Percentiles rank a stretch among this genome's conserved stretches.
phyloP scores from a whole-genome alignment of 2,329 filamentous ascomycete species.

The Pyrenophora tritici-repentis region DNA sequence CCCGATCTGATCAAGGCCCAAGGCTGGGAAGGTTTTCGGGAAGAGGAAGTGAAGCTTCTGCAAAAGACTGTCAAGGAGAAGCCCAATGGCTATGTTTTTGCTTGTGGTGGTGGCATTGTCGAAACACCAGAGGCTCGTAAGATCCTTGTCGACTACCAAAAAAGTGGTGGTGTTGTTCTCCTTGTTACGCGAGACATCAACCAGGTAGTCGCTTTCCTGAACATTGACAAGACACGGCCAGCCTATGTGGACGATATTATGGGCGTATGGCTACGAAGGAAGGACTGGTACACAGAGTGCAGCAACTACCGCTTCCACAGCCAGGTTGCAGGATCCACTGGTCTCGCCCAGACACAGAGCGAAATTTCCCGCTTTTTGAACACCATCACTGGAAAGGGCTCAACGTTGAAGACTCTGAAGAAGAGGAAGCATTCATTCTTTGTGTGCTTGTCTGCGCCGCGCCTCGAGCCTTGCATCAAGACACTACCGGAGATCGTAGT shows the following conservation, averaged over 20 bases:
- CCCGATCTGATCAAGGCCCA: conserved; percentile 78
- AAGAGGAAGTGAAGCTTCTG: conserved; percentile 76
- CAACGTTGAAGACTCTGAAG: conserved; percentile 61
- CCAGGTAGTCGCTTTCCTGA: conserved; percentile 85
- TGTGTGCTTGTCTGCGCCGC: conserved; percentile 83
- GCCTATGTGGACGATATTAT: conserved; percentile 93
- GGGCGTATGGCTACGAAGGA: conserved; percentile 85
- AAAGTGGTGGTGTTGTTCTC: conserved; percentile 79
- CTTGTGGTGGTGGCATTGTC: conserved; percentile 91
- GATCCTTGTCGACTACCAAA: conserved; percentile 73
- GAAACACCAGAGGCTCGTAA: conserved; percentile 81
- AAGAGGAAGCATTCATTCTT: conserved; percentile 83
- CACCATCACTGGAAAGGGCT: conserved; percentile 66
- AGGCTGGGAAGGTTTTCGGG: conserved; percentile 89
- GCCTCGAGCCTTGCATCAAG: conserved; percentile 66
- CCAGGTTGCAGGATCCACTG: conserved; percentile 62
- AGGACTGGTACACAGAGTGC: conserved; percentile 88
- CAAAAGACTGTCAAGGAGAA: conserved; percentile 75
- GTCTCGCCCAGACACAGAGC: conserved; percentile 60
- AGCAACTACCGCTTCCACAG: conserved; percentile 95
- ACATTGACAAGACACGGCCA: conserved; percentile 85
- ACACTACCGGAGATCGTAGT: conserved; percentile 74
- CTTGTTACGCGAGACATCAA: conserved; percentile 86
- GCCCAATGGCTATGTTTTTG: conserved; percentile 78
- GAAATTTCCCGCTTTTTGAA: conserved; percentile 77